Base-by-base conservation (phyloP, 1,284 basidiomycete species). In the Wallemia hederae region DNA sequence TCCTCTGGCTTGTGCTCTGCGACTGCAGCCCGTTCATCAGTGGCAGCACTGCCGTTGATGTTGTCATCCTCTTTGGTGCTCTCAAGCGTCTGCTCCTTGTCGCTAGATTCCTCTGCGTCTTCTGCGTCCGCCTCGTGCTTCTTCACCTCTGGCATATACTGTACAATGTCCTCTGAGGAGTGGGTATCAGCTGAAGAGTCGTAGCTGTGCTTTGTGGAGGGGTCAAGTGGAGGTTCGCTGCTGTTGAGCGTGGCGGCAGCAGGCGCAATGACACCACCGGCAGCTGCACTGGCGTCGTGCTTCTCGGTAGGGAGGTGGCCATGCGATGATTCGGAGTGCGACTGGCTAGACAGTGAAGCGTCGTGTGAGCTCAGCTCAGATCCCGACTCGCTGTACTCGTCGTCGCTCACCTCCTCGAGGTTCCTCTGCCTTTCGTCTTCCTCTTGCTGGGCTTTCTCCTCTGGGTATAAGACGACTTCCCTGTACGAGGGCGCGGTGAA, bases 401-500 rank as follows among this genome's bases (percentile, higher is more conserved):
- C 60, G 49, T 61, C 31, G 29, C 60, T 61, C 9, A 27, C 58
- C 60, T 60, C 56, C 34, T 55, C 27, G 1, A 60, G 26, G 22
- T 34, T 49, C 24, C 33, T 55, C 59, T 49, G 59, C 7, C 31
- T 34, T 22, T 34, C 25, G 2, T 55, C 59, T 17, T 24, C 3
- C 59, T 26, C 24, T 7, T 26, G 7, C 17, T 27, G 39, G 22
- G 39, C 24, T 24, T 49, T 60, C 14, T 28, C 24, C 24, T 55
- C 59, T 55, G 24, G 27, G 33, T 49, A 28, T 34, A 25, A 27
- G 28, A 33, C 59, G 55, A 34, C 24, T 55, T 60, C 31, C n/a
- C 31, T 9, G 49, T 31, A 61, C 15, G 49, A 17, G 34, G 29
- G 25, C 56, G 34, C 49, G 60, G 49, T 58, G 62, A 49, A 29